Percentiles rank a stretch among this genome's conserved stretches.
Evolutionary conservation across 768 basidiomycete genomes (phyloP).

Genomic region (Hemileccinum rubropunctum): DNA sequence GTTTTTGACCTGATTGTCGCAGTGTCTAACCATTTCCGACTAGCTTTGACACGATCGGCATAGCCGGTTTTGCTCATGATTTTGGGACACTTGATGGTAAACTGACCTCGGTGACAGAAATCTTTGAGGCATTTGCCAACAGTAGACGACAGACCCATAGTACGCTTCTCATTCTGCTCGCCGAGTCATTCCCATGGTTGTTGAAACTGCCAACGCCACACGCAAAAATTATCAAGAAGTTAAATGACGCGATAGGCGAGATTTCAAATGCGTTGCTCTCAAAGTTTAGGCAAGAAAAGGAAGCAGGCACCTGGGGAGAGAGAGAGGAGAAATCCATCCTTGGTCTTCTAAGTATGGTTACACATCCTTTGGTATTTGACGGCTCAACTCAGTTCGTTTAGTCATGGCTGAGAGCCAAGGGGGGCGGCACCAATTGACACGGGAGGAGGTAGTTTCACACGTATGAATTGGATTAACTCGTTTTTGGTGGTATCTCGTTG

Average conservation of each 20-base stretch:
- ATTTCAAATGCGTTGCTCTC: constrained; percentile 34
- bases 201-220: constrained; percentile 31
- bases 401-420: constrained; percentile 35
- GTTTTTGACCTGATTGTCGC: too few species aligned
- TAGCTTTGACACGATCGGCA: constrained; percentile 42
- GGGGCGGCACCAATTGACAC: too few species aligned
- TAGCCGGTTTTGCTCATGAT: constrained; percentile 42
- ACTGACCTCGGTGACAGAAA: constrained; percentile 19
- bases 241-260: constrained; percentile 31
- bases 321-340: constrained; percentile 31
- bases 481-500: too few species aligned
- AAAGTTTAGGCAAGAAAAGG: constrained; percentile 33
- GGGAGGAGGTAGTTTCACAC: too few species aligned
- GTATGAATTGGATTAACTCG: too few species aligned
- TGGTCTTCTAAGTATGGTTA: constrained; percentile 33
- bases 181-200: constrained; percentile 29
- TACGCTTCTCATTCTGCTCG: constrained; percentile 23
- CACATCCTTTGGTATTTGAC: not conserved
- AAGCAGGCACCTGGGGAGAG: constrained; percentile 28
- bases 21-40: too few species aligned
- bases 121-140: constrained; percentile 24
- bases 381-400: constrained; percentile 9
- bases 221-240: constrained; percentile 18
- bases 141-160: constrained; percentile 8
- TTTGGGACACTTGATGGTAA: constrained; percentile 34